These are phyloP conservation scores for Arbutus unedo DNA, from an alignment of 148 eudicot species.

Conservation along the genomic window DNA sequence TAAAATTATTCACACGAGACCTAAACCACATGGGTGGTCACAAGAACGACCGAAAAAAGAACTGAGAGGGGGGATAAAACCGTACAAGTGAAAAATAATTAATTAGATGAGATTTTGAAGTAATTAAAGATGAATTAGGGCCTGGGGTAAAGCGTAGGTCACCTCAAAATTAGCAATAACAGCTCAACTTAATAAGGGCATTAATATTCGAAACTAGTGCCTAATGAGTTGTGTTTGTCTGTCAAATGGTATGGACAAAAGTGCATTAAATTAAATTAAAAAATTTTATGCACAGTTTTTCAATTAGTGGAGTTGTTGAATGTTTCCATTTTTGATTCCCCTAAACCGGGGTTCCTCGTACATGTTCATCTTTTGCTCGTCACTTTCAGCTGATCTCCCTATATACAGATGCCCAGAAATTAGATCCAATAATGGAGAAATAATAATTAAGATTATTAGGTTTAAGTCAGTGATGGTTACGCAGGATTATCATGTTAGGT, in stretches of 20 bases:
- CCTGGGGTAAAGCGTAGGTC: constrained; percentile 11
- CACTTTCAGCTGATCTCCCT: not conserved
- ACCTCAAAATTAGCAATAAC: constrained; percentile 29
- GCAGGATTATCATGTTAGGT: too few species aligned
- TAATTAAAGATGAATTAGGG: not conserved
- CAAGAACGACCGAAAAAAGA: not conserved
- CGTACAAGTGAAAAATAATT: constrained; percentile 16
- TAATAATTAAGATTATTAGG: too few species aligned
- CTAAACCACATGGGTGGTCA: not conserved
- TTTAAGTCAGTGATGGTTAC: too few species aligned
- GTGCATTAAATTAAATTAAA: constrained; percentile 20
- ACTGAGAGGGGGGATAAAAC: not conserved
- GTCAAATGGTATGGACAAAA: constrained; percentile 26
- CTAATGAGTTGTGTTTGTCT: constrained; percentile 53
- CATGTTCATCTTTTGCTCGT: constrained; percentile 33
- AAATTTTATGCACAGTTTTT: constrained; percentile 25
- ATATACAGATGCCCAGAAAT: not conserved
- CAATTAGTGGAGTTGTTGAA: constrained; percentile 59
- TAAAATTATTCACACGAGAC: not conserved
- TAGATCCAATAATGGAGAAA: not conserved
- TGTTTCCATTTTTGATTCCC: constrained; percentile 43
- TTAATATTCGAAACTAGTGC: constrained; percentile 34
- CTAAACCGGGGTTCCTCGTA: constrained; percentile 43
- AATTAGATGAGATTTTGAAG: not conserved
- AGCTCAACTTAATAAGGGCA: constrained; percentile 2